A percentile compares a stretch with the other conserved stretches of the same genome.
phyloP scores from a whole-genome alignment of 2,329 filamentous ascomycete species.

The Ophiognomonia clavigignenti-juglandacearum region DNA sequence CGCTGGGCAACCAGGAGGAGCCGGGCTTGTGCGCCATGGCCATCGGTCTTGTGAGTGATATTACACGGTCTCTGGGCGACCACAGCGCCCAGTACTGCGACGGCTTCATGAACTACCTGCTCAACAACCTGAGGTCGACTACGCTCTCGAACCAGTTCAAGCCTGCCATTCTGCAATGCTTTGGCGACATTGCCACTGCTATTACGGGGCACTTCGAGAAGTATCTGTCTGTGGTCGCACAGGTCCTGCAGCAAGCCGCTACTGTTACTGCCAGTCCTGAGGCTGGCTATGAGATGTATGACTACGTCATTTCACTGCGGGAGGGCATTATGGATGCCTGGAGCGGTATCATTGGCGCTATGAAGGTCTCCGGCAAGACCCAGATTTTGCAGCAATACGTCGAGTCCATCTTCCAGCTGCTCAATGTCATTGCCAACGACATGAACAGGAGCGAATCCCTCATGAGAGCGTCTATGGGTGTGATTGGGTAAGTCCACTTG shows the following conservation, averaged over 20 bases:
- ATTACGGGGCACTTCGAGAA: conserved; percentile 90
- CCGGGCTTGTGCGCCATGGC: conserved; percentile 92
- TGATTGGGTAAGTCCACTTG: conserved; percentile 58
- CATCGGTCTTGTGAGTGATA: conserved; percentile 94
- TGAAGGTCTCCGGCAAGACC: conserved; percentile 77
- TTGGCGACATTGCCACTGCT: conserved; percentile 93
- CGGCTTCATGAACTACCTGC: conserved; percentile 94
- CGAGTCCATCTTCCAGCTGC: conserved; percentile 78
- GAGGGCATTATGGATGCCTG: conserved; percentile 99
- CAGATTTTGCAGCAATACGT: conserved; percentile 71
- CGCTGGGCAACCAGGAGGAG: conserved; percentile 92
- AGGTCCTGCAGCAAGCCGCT: conserved; percentile 90
- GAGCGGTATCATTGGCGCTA: conserved; percentile 92
- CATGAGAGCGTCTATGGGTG: conserved; percentile 92
- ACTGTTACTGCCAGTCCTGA: conserved; percentile 74
- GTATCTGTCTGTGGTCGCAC: conserved; percentile 86
- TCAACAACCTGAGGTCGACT: conserved; percentile 83
- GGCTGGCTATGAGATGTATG: conserved; percentile 88
- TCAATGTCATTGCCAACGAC: conserved; percentile 76
- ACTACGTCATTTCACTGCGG: conserved; percentile 90
- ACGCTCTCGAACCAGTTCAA: conserved; percentile 95
- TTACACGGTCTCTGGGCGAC: conserved; percentile 84
- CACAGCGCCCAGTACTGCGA: conserved; percentile 95
- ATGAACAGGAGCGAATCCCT: conserved; percentile 86
- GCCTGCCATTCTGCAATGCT: conserved; percentile 95